Conservation (phyloP, 192 early-diverging fungal species). For the Podochytrium sp. region DNA sequence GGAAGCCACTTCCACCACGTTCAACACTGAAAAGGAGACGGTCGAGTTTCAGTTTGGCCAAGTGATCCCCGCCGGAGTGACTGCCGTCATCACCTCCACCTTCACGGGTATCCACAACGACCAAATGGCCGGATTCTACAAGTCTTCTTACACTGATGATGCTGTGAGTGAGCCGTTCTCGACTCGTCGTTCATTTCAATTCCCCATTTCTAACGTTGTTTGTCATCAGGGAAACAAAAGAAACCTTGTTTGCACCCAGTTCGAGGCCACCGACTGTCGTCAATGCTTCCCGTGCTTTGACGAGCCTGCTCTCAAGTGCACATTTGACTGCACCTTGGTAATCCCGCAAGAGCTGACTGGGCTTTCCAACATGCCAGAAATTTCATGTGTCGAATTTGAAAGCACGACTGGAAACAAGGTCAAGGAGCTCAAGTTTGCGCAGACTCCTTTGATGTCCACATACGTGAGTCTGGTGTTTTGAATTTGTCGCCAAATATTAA, state of each 20-base stretch:
- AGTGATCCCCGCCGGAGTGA: conserved; percentile 45
- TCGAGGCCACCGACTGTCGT: conserved; percentile 89
- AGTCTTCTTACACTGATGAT: conserved; percentile 70
- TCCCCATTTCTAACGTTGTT: no score
- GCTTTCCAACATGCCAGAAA: conserved; percentile 90
- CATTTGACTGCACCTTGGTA: conserved; percentile 87
- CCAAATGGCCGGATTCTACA: conserved; percentile 94
- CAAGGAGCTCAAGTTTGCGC: conserved; percentile 87
- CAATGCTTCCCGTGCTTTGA: conserved; percentile 95
- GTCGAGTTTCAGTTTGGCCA: conserved; percentile 52
- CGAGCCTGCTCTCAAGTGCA: conserved; percentile 94
- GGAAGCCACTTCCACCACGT: conserved; percentile 47
- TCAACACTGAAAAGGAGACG: conserved; percentile 46
- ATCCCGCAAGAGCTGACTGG: conserved; percentile 78
- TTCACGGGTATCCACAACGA: conserved; percentile 60
- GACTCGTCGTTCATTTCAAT: neutral
- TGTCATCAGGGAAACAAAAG: conserved; percentile 24
- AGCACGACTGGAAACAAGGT: conserved; percentile 54
- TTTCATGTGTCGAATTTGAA: conserved; percentile 61
- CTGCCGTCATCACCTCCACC: conserved; percentile 44
- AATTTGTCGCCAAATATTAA: neutral
- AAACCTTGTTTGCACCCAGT: conserved; percentile 91
- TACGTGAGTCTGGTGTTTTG: conserved; percentile 63
- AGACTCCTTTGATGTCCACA: conserved; percentile 92
- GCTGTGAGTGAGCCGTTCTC: conserved; percentile 35